A percentile compares a stretch with the other conserved stretches of the same genome.
phyloP scores from a whole-genome alignment of 495 filamentous ascomycete species.

The Lasiosphaeria hispida region DNA sequence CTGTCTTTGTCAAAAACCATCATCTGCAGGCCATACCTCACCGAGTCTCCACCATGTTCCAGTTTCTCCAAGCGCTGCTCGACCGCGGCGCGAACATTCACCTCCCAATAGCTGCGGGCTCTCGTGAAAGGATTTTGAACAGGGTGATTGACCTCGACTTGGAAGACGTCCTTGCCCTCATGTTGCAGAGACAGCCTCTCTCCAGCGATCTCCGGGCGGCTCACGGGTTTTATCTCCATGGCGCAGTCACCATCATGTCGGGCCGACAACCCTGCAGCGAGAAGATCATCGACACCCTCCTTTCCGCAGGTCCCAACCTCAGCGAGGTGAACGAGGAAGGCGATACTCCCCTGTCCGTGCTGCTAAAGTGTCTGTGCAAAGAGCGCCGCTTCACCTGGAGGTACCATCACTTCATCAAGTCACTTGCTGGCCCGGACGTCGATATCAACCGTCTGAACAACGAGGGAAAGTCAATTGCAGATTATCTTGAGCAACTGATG shows the following conservation, averaged over 20 bases:
- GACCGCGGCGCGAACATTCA: constrained; percentile 21
- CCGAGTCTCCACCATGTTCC: background rate
- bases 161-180: constrained; percentile 8
- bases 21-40: background rate
- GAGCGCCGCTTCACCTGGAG: constrained; percentile 16
- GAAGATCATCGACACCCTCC: constrained; percentile 16
- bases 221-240: constrained; percentile 20
- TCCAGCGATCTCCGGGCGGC: constrained; percentile 11
- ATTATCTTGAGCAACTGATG: constrained; percentile 20
- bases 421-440: constrained; percentile 12
- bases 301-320: constrained; percentile 11
- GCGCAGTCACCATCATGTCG: constrained; percentile 9
- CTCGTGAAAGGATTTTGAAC: constrained; percentile 15
- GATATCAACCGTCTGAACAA: constrained; percentile 23
- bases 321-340: constrained; percentile 16
- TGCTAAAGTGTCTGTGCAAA: constrained; percentile 16
- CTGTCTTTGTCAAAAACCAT: constrained; percentile 9
- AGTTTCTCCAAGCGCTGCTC: constrained; percentile 18
- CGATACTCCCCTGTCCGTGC: constrained; percentile 21
- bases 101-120: background rate
- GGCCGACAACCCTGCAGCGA: constrained; percentile 14
- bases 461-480: constrained; percentile 11
- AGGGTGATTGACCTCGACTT: constrained; percentile 8
- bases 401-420: constrained; percentile 21
- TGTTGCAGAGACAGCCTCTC: constrained; percentile 18